Conservation (phyloP, 257 asterid species). For the Nicotiana undulata region DNA sequence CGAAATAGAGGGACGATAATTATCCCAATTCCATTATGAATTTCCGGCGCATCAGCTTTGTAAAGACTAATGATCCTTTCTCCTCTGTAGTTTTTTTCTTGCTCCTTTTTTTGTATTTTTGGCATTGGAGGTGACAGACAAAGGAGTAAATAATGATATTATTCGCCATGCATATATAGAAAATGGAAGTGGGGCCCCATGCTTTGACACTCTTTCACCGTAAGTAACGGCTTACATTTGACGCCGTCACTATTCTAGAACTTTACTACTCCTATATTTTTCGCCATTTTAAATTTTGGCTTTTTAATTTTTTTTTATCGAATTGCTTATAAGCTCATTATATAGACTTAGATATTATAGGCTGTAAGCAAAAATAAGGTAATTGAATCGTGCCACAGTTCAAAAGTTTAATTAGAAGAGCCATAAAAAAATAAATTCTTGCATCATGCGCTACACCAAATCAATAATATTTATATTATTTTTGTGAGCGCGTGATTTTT, state of each 20-base stretch:
- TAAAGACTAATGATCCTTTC: background rate
- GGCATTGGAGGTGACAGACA: background rate
- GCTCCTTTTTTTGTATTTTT: background rate
- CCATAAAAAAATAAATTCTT: no score
- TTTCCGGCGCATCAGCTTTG: background rate
- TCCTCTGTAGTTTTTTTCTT: background rate
- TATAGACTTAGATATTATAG: background rate
- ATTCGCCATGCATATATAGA: background rate
- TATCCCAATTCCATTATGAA: conserved; percentile 10
- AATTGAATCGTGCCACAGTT: background rate
- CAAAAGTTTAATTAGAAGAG: background rate
- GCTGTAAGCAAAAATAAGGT: no score
- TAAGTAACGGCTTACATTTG: background rate
- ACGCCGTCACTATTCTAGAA: conserved; percentile 2
- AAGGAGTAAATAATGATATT: background rate
- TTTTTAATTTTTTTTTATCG: background rate
- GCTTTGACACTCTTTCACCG: background rate
- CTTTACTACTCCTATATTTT: background rate
- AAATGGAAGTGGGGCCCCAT: background rate
- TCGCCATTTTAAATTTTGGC: background rate
- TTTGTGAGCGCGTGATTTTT: no score
- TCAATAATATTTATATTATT: background rate
- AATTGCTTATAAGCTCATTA: background rate
- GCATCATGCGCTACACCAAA: background rate
- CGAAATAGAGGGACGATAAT: background rate